A percentile compares a stretch with the other conserved stretches of the same genome.
These are phyloP conservation scores for Xylariales sp. DNA, from an alignment of 2,329 filamentous ascomycete genomes.

Conservation along the genomic window DNA sequence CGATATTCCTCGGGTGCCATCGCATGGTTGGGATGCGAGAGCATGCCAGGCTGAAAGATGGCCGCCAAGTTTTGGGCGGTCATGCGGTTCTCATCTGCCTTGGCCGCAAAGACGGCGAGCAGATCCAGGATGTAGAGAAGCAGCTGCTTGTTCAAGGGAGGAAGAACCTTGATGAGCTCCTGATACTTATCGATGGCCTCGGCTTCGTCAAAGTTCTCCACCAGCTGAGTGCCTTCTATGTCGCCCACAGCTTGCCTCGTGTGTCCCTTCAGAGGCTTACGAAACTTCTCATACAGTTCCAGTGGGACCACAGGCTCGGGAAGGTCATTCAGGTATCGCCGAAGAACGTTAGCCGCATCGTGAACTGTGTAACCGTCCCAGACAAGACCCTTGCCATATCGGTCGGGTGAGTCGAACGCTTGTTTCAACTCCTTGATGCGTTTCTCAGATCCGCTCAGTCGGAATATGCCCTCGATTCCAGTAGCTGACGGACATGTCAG, in stretches of 20 bases:
- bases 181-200: conserved; percentile 81
- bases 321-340: conserved; percentile 91
- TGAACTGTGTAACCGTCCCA: conserved; percentile 98
- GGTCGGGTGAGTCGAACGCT: conserved; percentile 88
- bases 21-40: conserved; percentile 89
- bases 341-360: conserved; percentile 93
- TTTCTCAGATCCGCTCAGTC: conserved; percentile 92
- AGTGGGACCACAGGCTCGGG: conserved; percentile 95
- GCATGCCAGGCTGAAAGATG: conserved; percentile 94
- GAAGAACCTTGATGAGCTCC: conserved; percentile 84
- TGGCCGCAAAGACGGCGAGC: conserved; percentile 93
- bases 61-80: conserved; percentile 89
- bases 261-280: conserved; percentile 69
- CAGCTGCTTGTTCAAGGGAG: conserved; percentile 87
- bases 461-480: conserved; percentile 92
- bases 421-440: conserved; percentile 94
- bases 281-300: conserved; percentile 87
- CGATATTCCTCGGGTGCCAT: conserved; percentile 95
- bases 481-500: conserved; percentile 61
- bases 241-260: conserved; percentile 70
- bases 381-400: conserved; percentile 93
- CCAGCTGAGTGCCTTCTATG: conserved; percentile 63
- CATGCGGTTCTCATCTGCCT: conserved; percentile 96
- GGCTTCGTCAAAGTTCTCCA: conserved; percentile 69
- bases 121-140: conserved; percentile 94